phyloP scores from a whole-genome alignment of 2,329 filamentous ascomycete genomes.

The Monilinia laxa region DNA sequence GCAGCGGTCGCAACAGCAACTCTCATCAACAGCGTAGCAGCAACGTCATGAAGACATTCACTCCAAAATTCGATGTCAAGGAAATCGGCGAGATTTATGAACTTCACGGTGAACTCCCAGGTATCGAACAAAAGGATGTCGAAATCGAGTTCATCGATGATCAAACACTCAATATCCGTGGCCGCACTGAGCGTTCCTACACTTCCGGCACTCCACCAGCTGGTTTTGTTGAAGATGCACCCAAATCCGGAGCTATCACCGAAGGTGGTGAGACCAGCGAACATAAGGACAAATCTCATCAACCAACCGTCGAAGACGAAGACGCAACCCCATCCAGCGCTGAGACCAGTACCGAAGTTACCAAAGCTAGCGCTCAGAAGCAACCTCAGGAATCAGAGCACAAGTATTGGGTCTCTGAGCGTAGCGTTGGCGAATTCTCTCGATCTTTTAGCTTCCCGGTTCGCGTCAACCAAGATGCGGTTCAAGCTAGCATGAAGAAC shows the following conservation, averaged over 20 bases:
- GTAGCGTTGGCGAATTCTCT: conserved; percentile 64
- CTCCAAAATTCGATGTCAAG: conserved; percentile 75
- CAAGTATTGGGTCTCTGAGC: conserved; percentile 72
- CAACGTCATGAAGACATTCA: conserved; percentile 52
- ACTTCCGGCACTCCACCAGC: conserved; percentile 49
- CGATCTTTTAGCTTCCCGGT: conserved; percentile 67
- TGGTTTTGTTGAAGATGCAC: conserved; percentile 48
- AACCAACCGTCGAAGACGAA: conserved; percentile 56
- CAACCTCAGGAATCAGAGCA: conserved; percentile 38
- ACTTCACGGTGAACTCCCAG: conserved; percentile 77
- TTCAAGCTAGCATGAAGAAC: conserved; percentile 62
- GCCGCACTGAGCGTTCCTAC: conserved; percentile 64
- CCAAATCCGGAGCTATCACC: conserved; percentile 44
- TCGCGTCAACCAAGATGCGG: conserved; percentile 60
- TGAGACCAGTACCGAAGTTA: conserved; percentile 23
- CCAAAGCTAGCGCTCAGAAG: conserved; percentile 25
- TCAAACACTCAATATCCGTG: conserved; percentile 70
- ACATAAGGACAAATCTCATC: conserved; percentile 31
- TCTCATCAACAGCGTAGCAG: conserved; percentile 28
- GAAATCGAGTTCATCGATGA: conserved; percentile 76
- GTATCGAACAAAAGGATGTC: conserved; percentile 71
- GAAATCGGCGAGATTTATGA: conserved; percentile 69
- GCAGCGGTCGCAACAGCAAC: conserved; percentile 28
- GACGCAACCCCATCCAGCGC: conserved; percentile 28
- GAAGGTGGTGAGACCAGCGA: conserved; percentile 46